Evolutionary conservation across 148 eudicot species (phyloP).

Genomic region (Heliosperma pusillum): DNA sequence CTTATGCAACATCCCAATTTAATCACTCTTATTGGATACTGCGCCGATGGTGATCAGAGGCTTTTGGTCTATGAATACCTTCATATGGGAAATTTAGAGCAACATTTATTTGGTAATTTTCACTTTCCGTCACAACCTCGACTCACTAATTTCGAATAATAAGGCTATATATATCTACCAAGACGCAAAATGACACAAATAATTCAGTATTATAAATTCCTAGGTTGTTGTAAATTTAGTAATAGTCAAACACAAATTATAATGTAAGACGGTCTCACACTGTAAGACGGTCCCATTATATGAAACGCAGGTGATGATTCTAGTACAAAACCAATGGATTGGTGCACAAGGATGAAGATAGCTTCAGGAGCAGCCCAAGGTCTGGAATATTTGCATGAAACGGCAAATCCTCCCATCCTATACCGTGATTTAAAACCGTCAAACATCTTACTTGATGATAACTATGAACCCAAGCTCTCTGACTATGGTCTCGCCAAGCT

Average conservation of each 20-base stretch:
- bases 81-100: conserved; percentile 62
- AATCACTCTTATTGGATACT: conserved; percentile 62
- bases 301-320: conserved; percentile 34
- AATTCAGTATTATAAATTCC: no score
- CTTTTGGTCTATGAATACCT: conserved; percentile 81
- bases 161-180: no score
- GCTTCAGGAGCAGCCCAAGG: conserved; percentile 58
- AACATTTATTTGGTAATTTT: conserved; percentile 57
- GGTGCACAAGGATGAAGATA: conserved; percentile 67
- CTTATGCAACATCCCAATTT: conserved; percentile 63
- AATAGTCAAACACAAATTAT: no score
- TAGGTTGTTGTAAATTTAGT: no score
- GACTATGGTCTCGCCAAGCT: conserved; percentile 57
- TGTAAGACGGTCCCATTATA: no score
- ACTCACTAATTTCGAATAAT: background rate
- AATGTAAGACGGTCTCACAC: no score
- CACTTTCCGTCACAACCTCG: background rate
- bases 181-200: no score
- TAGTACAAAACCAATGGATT: conserved; percentile 43
- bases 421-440: conserved; percentile 59
- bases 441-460: conserved; percentile 47
- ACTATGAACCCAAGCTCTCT: conserved; percentile 48
- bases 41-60: conserved; percentile 93
- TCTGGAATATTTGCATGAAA: conserved; percentile 57
- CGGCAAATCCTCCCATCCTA: conserved; percentile 49